These are phyloP conservation scores for Thielaviopsis musarum DNA, from an alignment of 2,329 filamentous ascomycete genomes.

Conservation along the genomic window DNA sequence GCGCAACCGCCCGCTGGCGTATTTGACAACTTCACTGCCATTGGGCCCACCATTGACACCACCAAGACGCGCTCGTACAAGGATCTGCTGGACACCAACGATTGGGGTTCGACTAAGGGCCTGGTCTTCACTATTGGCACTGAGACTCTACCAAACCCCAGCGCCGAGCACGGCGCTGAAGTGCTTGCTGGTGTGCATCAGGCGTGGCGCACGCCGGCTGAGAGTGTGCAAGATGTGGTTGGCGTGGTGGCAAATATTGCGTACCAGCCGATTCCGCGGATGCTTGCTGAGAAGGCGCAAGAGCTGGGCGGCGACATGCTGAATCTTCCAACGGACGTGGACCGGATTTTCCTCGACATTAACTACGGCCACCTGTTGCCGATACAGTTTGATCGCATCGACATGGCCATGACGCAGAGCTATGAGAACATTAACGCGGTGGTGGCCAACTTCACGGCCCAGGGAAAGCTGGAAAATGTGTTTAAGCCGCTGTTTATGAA, in stretches of 20 bases:
- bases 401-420: constrained; percentile 14
- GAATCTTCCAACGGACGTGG: constrained; percentile 18
- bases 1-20: constrained; percentile 28
- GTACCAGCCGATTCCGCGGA: constrained; percentile 26
- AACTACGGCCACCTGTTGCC: constrained; percentile 15
- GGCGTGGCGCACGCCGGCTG: constrained; percentile 19
- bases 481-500: constrained; percentile 23
- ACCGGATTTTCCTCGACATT: constrained; percentile 15
- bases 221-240: constrained; percentile 10
- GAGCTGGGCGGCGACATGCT: constrained; percentile 24
- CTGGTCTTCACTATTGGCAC: constrained; percentile 24
- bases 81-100: constrained; percentile 5
- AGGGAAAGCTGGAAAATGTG: constrained; percentile 1
- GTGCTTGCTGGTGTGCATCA: constrained; percentile 19
- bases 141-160: constrained; percentile 20
- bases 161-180: constrained; percentile 16
- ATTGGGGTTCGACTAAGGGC: constrained; percentile 19
- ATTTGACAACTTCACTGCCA: constrained; percentile 21
- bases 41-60: constrained; percentile 18
- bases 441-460: constrained; percentile 12
- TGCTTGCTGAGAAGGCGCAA: constrained; percentile 20
- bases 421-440: constrained; percentile 13
- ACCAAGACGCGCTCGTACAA: constrained; percentile 15
- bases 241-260: constrained; percentile 16
- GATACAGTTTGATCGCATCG: constrained; percentile 10